Evolutionary conservation across 2,329 filamentous ascomycete species (phyloP), one percentile per base, ranked within the genome.

Genomic region (Cordyceps javanica): DNA sequence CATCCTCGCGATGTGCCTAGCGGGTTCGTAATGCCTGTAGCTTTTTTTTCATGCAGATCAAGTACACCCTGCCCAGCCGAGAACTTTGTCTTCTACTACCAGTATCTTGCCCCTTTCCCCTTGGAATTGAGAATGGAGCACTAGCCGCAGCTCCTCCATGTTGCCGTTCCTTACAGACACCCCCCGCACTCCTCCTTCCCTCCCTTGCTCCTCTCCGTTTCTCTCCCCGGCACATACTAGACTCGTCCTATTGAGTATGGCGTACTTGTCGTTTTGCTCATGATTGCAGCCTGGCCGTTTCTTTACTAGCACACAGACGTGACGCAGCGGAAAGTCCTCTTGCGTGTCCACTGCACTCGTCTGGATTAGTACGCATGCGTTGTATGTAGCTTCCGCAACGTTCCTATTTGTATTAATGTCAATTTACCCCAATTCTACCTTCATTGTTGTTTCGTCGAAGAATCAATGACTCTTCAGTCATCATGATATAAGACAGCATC

Each of bases 31-130:
- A 38, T 49, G 44, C 36, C 45, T 42, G 54, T n/a, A n/a, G 36
- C 19, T 38, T 30, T 50, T 41, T 34, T 39, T 19, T 44, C 25
- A 49, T 50, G 54, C 54, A 50, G 45, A 56, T 50, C 54, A 50
- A 26, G 45, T 14, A 30, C 16, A 30, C 54, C 36, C 41, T 48
- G 54, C 19, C 28, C 32, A 30, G 42, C 28, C 42, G 13, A 56
- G 42, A 56, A 38, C 53, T 46, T 19, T 39, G 28, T 34, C 39
- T 45, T 25, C 23, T n/a, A 7, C 23, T 39, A n/a, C n/a, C n/a
- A n/a, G n/a, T n/a, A 45, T 38, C 42, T 48, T 48, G 32, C 53
- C 42, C 52, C 41, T 45, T 55, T 55, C 14, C 36, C 50, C 38
- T 16, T 45, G 19, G 16, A 34, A 39, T 25, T 34, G 14, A 30